Percentiles rank a stretch among this genome's conserved stretches.
Conservation (phyloP, 306 rosid genomes). For the Cyclanthera cordifolia region DNA sequence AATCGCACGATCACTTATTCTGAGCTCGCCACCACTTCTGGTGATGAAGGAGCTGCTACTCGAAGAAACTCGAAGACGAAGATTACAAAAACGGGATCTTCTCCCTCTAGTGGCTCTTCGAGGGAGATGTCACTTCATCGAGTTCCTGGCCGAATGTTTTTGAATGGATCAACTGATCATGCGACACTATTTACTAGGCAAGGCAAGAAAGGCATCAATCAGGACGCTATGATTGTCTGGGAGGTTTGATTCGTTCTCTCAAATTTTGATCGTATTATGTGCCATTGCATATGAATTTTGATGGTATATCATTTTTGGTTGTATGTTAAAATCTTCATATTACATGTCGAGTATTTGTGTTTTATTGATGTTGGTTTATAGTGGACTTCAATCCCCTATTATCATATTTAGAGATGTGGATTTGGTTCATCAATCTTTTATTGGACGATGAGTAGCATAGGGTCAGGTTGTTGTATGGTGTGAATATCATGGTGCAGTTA, state of each 20-base stretch:
- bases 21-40: conserved; percentile 21
- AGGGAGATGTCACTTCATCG: conserved; percentile 40
- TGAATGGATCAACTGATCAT: conserved; percentile 44
- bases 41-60: conserved; percentile 19
- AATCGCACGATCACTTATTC: conserved; percentile 27
- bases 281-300: conserved; percentile 1
- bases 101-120: conserved; percentile 11
- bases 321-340: not conserved
- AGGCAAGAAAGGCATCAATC: conserved; percentile 66
- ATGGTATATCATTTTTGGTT: not conserved
- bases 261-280: not conserved
- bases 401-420: not conserved
- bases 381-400: not conserved
- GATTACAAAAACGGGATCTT: conserved; percentile 17
- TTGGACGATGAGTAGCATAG: not conserved
- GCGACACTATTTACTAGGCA: conserved; percentile 54
- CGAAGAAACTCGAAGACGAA: conserved; percentile 26
- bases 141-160: conserved; percentile 47
- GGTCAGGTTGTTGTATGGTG: no score
- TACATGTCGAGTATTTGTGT: not conserved
- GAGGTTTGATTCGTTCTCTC: conserved; percentile 42
- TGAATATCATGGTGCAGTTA: no score
- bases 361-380: not conserved
- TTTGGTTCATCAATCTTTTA: not conserved
- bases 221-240: conserved; percentile 88